Base-by-base conservation (phyloP, 768 basidiomycete species). In the Leccinellum luteum region DNA sequence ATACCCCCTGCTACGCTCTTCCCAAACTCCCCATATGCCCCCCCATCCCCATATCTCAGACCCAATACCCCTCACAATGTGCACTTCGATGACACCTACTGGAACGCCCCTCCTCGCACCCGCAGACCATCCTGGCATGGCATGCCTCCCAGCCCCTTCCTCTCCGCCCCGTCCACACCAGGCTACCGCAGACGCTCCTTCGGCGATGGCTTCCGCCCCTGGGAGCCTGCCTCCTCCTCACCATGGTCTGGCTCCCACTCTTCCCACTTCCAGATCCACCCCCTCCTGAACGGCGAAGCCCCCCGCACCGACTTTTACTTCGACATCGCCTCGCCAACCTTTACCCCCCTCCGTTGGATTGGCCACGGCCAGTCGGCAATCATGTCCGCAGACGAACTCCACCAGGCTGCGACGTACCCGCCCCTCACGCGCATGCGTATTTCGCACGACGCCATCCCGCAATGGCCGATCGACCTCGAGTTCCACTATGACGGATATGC, bases 391-490 rank as follows among this genome's bases (percentile, higher is more conserved):
- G 79, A 81, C 1, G 80, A 85, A 30, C 74, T 87, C 10, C 56
- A 55, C 2, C 75, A 85, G 67, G 73, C 78, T 4, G 86, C 85
- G 17, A 85, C 84, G 9, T 74, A 81, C 61, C 87, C 87, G 0
- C 69, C 79, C 0, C 68, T 83, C 50, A 78, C 76, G 10, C 76
- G 73, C 34, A 77, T 89, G 62, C 77, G 79, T n/a, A 83, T 90
- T 64, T 64, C 77, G 1, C 83, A 81, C 64, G 84, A 88, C 51
- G 60, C 65, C 15, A 75, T 86, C 50, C 82, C 84, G 0, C 64
- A 79, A n/a, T 89, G 86, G 86, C 81, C 84, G 14, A 76, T 88
- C 52, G 78, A 81, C 56, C 68, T 89, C 51, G 72, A 77, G 47
- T 77, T 74, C 61, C 71, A 73, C 12, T 58, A 67, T 34, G 65